Percentiles rank a stretch among this genome's conserved stretches.
These are phyloP conservation scores for Magnusiomyces magnusii DNA, from an alignment of 1,139 yeast genomes.

Conservation along the genomic window DNA sequence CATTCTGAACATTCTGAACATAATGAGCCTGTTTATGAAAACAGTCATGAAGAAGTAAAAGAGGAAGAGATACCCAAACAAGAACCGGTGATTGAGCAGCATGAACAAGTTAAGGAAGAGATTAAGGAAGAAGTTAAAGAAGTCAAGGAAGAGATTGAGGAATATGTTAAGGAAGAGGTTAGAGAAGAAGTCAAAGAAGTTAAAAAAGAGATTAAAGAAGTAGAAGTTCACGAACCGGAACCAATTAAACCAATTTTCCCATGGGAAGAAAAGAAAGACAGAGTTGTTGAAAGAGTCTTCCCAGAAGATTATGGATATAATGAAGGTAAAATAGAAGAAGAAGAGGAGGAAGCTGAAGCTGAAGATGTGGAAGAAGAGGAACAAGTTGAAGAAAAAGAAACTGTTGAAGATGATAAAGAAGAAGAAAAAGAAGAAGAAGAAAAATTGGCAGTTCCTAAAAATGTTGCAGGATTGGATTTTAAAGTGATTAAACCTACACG, in stretches of 20 bases:
- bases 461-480: background rate
- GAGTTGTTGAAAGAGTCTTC: constrained; percentile 17
- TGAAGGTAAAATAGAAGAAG: background rate
- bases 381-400: background rate
- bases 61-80: too few relatives aligned
- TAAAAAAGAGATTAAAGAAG: too few relatives aligned
- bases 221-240: too few relatives aligned
- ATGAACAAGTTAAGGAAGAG: background rate
- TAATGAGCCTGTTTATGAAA: too few relatives aligned
- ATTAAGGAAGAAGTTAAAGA: background rate
- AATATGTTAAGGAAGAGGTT: too few relatives aligned
- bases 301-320: constrained; percentile 18
- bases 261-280: constrained; percentile 11
- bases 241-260: constrained; percentile 16
- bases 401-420: constrained; percentile 10
- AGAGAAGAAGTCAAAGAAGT: too few relatives aligned
- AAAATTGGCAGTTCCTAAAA: background rate
- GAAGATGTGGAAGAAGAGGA: background rate
- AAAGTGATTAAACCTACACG: constrained; percentile 2
- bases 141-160: too few relatives aligned
- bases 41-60: too few relatives aligned
- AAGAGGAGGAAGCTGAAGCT: background rate
- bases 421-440: constrained; percentile 9
- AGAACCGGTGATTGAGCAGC: background rate
- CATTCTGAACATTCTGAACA: background rate